phyloP scores from a whole-genome alignment of 768 basidiomycete genomes.

The Boletus tylopilopsis region DNA sequence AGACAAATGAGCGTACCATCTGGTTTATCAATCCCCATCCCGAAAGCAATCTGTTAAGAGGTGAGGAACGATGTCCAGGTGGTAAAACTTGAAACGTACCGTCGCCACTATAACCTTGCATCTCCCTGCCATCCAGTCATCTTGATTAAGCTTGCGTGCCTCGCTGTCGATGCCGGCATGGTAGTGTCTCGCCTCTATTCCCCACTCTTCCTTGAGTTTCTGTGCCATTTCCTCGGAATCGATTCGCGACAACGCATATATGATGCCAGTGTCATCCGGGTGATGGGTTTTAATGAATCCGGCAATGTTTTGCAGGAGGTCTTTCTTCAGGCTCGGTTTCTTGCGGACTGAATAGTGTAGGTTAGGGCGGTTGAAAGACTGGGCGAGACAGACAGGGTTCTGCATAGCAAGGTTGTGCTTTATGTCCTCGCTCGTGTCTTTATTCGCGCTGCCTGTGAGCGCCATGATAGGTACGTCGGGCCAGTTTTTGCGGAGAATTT shows the following conservation, averaged over 20 bases:
- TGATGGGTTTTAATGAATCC: slow-evolving; percentile 62
- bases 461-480: slow-evolving; percentile 91
- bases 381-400: slow-evolving; percentile 54
- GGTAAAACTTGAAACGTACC: slow-evolving; percentile 39
- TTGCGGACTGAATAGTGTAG: slow-evolving; percentile 66
- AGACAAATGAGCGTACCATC: slow-evolving; percentile 46
- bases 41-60: slow-evolving; percentile 76
- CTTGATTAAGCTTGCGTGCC: slow-evolving; percentile 61
- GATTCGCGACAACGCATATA: slow-evolving; percentile 73
- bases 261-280: slow-evolving; percentile 65
- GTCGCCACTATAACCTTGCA: slow-evolving; percentile 91
- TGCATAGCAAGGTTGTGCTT: slow-evolving; percentile 61
- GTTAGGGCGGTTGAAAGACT: slow-evolving; percentile 95
- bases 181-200: slow-evolving; percentile 70
- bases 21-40: slow-evolving; percentile 93
- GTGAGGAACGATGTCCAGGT: not conserved
- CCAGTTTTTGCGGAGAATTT: slow-evolving; percentile 66
- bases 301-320: slow-evolving; percentile 58
- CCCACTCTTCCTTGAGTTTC: slow-evolving; percentile 53
- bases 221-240: slow-evolving; percentile 81
- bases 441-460: slow-evolving; percentile 91
- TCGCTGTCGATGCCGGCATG: slow-evolving; percentile 72
- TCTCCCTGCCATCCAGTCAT: slow-evolving; percentile 69
- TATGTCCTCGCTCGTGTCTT: slow-evolving; percentile 75
- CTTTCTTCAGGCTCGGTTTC: slow-evolving; percentile 42